These are phyloP conservation scores for Astragalus glycyphyllos DNA, from an alignment of 306 rosid genomes.

Conservation along the genomic window DNA sequence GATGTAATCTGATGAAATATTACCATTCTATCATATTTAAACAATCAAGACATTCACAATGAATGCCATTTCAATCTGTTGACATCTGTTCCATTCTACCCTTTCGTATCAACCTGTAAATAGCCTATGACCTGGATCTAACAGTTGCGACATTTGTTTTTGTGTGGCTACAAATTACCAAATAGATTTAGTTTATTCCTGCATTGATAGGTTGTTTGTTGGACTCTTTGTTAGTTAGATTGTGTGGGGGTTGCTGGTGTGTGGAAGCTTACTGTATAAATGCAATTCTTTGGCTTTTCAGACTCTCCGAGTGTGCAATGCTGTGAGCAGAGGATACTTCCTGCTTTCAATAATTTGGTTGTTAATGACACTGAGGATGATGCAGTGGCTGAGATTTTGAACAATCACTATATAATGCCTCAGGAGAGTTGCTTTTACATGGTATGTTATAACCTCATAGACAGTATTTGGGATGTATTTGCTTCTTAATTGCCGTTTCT, in stretches of 20 bases:
- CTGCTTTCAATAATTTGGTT: conserved; percentile 72
- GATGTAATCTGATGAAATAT: not conserved
- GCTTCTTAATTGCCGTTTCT: conserved; percentile 21
- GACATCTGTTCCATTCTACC: not conserved
- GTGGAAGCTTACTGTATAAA: conserved; percentile 15
- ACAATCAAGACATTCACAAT: not conserved
- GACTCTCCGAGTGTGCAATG: conserved; percentile 47
- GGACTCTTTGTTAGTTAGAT: conserved; percentile 3
- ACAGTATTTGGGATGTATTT: conserved; percentile 2
- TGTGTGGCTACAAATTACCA: not conserved
- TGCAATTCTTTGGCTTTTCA: conserved; percentile 47
- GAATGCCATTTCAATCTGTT: not conserved
- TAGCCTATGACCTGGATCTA: not conserved
- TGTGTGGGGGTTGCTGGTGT: conserved; percentile 27
- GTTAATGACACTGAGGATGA: conserved; percentile 72
- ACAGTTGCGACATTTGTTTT: not conserved
- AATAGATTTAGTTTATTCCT: not conserved
- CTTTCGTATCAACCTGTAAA: not conserved
- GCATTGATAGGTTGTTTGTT: not conserved
- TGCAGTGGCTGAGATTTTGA: conserved; percentile 70
- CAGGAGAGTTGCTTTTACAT: conserved; percentile 79
- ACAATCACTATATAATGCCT: conserved; percentile 65
- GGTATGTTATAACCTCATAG: conserved; percentile 56
- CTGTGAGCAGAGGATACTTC: conserved; percentile 53
- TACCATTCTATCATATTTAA: not conserved